These are phyloP conservation scores for Stachybotrys chlorohalonatus DNA, from an alignment of 2,329 filamentous ascomycete species.

Conservation along the genomic window DNA sequence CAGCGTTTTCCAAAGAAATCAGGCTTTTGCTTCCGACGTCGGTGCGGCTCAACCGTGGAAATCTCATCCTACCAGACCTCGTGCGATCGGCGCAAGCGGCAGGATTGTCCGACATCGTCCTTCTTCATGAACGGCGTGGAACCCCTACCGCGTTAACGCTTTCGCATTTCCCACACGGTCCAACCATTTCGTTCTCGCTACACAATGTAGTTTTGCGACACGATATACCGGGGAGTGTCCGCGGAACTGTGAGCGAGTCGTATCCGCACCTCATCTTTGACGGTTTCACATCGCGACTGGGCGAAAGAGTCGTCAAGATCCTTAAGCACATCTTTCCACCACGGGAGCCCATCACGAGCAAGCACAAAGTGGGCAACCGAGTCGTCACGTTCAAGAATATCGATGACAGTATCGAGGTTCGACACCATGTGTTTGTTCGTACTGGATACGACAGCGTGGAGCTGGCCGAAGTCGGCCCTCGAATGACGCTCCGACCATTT, in stretches of 20 bases:
- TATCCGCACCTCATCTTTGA: slow-evolving; percentile 97
- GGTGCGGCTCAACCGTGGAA: slow-evolving; percentile 86
- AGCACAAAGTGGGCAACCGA: slow-evolving; percentile 71
- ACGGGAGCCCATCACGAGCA: slow-evolving; percentile 62
- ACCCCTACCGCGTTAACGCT: slow-evolving; percentile 84
- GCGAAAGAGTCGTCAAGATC: slow-evolving; percentile 77
- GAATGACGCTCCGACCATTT: slow-evolving; percentile 96
- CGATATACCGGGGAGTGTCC: slow-evolving; percentile 80
- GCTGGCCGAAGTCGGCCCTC: slow-evolving; percentile 78
- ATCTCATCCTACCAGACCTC: slow-evolving; percentile 77
- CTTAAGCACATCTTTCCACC: slow-evolving; percentile 93
- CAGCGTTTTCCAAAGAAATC: slow-evolving; percentile 91
- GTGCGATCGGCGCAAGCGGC: slow-evolving; percentile 72
- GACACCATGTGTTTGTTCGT: slow-evolving; percentile 76
- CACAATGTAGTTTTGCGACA: slow-evolving; percentile 90
- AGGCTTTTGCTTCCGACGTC: slow-evolving; percentile 73
- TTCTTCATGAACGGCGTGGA: slow-evolving; percentile 87
- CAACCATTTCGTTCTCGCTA: slow-evolving; percentile 69
- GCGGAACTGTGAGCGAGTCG: slow-evolving; percentile 82
- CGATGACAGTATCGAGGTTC: slow-evolving; percentile 86
- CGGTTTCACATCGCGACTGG: slow-evolving; percentile 75
- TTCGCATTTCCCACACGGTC: slow-evolving; percentile 81
- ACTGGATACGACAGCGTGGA: slow-evolving; percentile 87
- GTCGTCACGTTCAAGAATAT: slow-evolving; percentile 94
- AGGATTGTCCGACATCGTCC: slow-evolving; percentile 73